A percentile compares a stretch with the other conserved stretches of the same genome.
These are phyloP conservation scores for Silene coronaria DNA, from an alignment of 179 eudicot genomes.

Conservation along the genomic window DNA sequence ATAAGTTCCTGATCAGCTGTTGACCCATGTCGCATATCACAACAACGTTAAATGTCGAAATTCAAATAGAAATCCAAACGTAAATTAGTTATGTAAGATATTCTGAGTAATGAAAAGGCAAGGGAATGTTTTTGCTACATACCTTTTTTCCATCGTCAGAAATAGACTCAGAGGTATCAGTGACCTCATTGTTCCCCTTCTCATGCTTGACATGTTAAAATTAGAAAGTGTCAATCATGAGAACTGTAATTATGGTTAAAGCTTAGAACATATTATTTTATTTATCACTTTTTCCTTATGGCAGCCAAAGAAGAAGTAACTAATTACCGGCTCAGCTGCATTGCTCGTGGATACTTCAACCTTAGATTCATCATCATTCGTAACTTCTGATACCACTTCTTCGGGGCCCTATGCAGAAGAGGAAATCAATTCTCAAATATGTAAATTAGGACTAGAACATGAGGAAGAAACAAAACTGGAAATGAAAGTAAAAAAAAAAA, in stretches of 20 bases:
- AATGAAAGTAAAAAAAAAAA: constrained; percentile 4
- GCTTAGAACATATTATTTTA: background rate
- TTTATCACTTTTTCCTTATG: background rate
- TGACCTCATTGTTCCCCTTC: constrained; percentile 34
- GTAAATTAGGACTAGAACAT: background rate
- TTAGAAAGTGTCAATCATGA: constrained; percentile 13
- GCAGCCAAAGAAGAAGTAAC: background rate
- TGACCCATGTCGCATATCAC: background rate
- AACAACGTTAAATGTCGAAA: background rate
- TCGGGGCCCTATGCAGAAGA: constrained; percentile 41
- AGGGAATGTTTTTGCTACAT: constrained; percentile 17
- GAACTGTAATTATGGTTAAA: background rate
- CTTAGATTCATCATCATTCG: constrained; percentile 30
- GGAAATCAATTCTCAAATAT: constrained; percentile 12
- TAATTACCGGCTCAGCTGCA: constrained; percentile 41
- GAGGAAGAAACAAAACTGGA: background rate
- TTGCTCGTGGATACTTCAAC: constrained; percentile 26
- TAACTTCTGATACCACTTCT: constrained; percentile 36
- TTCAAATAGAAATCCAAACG: background rate
- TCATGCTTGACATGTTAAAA: constrained; percentile 20
- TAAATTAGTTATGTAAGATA: background rate
- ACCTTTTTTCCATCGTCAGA: constrained; percentile 43
- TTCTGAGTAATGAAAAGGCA: background rate
- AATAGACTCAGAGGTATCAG: constrained; percentile 36
- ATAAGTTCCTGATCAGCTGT: background rate